Evolutionary conservation across 163 green algal species (phyloP).

Genomic region (Scenedesmus sp.): DNA sequence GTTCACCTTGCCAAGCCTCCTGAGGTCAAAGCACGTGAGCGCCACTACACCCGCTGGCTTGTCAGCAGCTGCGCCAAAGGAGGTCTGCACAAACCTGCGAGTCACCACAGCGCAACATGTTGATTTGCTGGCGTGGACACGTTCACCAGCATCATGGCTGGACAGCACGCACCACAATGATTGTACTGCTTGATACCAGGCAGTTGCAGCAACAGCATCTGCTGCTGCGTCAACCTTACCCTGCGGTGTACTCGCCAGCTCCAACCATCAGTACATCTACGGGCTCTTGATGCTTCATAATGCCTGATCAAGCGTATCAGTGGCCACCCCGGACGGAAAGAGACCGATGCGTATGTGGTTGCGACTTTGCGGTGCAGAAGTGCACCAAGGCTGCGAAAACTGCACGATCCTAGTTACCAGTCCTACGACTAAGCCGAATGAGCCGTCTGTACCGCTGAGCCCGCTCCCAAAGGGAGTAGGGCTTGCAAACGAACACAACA

Average conservation of each 20-base stretch:
- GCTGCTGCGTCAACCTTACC: conserved; percentile 31
- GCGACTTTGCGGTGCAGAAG: neutral
- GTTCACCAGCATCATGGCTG: neutral
- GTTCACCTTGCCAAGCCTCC: conserved; percentile 59
- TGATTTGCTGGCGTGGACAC: neutral
- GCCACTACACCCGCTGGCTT: conserved; percentile 75
- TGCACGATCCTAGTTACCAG: neutral
- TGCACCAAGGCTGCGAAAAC: neutral
- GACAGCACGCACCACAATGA: neutral
- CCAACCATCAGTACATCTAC: conserved; percentile 70
- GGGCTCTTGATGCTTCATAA: conserved; percentile 26
- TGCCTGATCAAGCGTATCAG: neutral
- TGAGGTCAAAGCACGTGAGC: conserved; percentile 68
- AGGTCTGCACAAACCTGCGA: conserved; percentile 66
- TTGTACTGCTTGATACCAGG: neutral
- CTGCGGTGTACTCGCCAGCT: conserved; percentile 71
- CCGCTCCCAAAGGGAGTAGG: neutral
- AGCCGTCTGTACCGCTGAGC: neutral
- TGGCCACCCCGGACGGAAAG: neutral
- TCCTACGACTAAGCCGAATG: neutral
- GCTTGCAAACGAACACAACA: neutral
- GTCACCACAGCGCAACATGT: neutral
- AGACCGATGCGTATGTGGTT: neutral
- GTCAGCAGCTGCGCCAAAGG: conserved; percentile 65
- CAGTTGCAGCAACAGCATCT: neutral